Evolutionary conservation across 108 stramenopile species (phyloP).

Genomic region (Discostella stelligeroides): DNA sequence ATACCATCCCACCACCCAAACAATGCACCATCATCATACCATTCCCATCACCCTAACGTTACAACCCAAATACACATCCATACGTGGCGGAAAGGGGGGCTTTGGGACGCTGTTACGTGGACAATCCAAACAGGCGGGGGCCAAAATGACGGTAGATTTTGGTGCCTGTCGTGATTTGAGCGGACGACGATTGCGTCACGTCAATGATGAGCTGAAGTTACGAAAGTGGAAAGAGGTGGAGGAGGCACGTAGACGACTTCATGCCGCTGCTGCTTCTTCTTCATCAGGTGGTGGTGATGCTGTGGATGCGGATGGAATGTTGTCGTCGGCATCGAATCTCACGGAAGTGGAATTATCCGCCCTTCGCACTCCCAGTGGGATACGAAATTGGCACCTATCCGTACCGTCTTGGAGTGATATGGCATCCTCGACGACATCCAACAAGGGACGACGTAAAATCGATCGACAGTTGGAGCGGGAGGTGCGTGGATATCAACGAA

Average conservation of each 20-base stretch:
- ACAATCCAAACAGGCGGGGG: constrained; percentile 89
- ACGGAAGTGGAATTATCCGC: constrained; percentile 53
- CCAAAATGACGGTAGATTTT: constrained; percentile 92
- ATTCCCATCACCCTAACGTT: background rate
- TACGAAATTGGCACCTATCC: constrained; percentile 93
- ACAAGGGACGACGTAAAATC: constrained; percentile 63
- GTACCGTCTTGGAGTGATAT: constrained; percentile 92
- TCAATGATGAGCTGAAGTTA: constrained; percentile 96
- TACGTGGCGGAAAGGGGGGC: constrained; percentile 91
- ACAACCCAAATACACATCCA: constrained; percentile 9
- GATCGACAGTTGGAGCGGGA: constrained; percentile 69
- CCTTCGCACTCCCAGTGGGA: constrained; percentile 80
- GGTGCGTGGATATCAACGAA: constrained; percentile 35
- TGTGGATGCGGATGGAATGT: constrained; percentile 18
- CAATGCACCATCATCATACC: constrained; percentile 2
- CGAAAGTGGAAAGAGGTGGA: constrained; percentile 80
- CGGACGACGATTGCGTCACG: constrained; percentile 95
- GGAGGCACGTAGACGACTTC: constrained; percentile 36
- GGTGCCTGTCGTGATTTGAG: constrained; percentile 98
- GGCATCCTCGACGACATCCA: constrained; percentile 39
- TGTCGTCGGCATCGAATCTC: background rate
- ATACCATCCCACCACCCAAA: constrained; percentile 10
- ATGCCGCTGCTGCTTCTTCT: no score
- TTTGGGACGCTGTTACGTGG: constrained; percentile 96
- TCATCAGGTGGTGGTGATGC: constrained; percentile 19